These are phyloP conservation scores for Desmodesmus armatus DNA, from an alignment of 139 green algal species.

Conservation along the genomic window DNA sequence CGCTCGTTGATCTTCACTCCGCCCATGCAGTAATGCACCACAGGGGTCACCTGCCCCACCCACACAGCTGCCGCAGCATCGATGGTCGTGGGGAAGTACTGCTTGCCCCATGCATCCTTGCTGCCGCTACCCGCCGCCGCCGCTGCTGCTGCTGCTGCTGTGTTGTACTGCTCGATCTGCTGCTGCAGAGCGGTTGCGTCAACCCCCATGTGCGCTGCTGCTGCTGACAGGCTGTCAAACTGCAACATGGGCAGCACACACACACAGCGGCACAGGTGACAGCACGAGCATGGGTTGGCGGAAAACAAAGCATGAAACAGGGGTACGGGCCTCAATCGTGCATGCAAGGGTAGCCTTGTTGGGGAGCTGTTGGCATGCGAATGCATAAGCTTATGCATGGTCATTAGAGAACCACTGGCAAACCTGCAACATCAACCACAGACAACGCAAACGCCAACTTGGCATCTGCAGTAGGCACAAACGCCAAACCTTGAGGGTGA, in stretches of 20 bases:
- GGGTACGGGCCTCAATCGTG: too few species aligned
- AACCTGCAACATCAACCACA: too few species aligned
- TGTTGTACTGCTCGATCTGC: constrained; percentile 65
- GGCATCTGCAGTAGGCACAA: too few species aligned
- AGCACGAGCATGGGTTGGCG: too few species aligned
- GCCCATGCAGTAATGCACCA: constrained; percentile 91
- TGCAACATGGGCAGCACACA: neutral
- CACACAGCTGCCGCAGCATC: constrained; percentile 51
- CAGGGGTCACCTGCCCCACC: constrained; percentile 70
- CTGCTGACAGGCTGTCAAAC: constrained; percentile 46
- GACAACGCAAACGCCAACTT: too few species aligned
- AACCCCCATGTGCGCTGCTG: constrained; percentile 51
- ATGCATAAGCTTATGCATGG: too few species aligned
- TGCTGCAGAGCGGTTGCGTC: constrained; percentile 36
- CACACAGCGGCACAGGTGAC: too few species aligned
- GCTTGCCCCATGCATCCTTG: constrained; percentile 72
- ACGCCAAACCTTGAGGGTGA: too few species aligned
- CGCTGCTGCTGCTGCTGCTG: constrained; percentile 17
- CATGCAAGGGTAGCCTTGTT: too few species aligned
- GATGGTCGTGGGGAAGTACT: constrained; percentile 60
- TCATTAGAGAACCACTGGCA: too few species aligned
- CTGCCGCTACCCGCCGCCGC: neutral
- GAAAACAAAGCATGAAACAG: too few species aligned
- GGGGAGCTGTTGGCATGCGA: too few species aligned
- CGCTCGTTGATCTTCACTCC: constrained; percentile 64